Base-by-base conservation (phyloP, 2,329 filamentous ascomycete genomes). In the Cercospora brassicicola region DNA sequence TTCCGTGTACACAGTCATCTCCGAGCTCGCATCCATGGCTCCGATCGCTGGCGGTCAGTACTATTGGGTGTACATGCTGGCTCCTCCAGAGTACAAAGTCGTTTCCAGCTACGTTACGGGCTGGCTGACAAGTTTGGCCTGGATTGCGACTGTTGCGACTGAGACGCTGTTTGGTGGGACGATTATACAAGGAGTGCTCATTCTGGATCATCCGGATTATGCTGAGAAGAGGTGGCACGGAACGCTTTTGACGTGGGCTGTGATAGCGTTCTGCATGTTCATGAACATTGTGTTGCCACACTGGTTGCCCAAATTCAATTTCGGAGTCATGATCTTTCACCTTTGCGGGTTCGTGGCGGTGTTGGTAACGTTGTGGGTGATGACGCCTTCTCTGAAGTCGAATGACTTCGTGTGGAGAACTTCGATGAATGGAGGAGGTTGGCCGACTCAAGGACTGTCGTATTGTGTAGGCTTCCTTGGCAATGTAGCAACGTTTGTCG, bases 341-440 rank as follows among this genome's bases (percentile, higher is more conserved):
- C 77, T 87, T 10, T 76, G 84, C 8, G 85, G 85, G 7, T 87
- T 87, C 75, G 82, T 87, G 59, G 85, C 82, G 0, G 83, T 86
- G 59, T 70, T 87, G 9, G 81, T 84, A 20, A 82, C 83, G 0
- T 73, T 86, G 8, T 69, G 71, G 66, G 75, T 74, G 42, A 73
- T 77, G 74, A 64, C 77, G 8, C 74, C 76, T 8, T 51, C 59
- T 11, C 48, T 75, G 31, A 72, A 72, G 4, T 71, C 74, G 2
- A 68, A 70, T 15, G 68, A 73, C 3, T 72, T 70, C 8, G 78
- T 79, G 28, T 79, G 76, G 74, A 66, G 71, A 8, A 76, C 77
- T 10, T 71, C 72, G 8, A 64, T 74, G 33, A 78, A 79, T 51
- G 69, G 73, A 56, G 77, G 76, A 33, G 75, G 74, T 6, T 78